Conservation (phyloP, 108 stramenopile species). For the Pseudonitzschia delicatissima region DNA sequence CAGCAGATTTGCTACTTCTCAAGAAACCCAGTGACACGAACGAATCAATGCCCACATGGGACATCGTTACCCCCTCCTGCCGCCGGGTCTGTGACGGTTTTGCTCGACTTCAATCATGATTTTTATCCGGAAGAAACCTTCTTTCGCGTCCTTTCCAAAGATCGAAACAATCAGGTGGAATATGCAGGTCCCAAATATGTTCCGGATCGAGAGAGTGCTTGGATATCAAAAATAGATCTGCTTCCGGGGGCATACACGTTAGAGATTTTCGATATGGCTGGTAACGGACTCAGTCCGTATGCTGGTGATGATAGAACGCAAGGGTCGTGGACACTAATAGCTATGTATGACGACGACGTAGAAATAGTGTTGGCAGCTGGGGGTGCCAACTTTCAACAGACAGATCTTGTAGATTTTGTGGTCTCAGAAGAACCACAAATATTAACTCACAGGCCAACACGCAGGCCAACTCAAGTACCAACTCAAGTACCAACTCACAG, state of each 20-base stretch:
- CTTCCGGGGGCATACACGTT: neutral
- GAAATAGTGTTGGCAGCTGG: neutral
- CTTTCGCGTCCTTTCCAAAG: constrained; percentile 10
- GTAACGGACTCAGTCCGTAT: neutral
- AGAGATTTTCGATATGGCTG: neutral
- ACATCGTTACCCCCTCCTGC: neutral
- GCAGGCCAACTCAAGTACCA: neutral
- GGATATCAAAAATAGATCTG: neutral
- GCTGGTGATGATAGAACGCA: neutral
- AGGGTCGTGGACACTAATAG: neutral
- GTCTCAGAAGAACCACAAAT: neutral
- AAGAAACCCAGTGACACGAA: neutral
- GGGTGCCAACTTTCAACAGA: neutral
- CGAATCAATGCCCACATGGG: neutral
- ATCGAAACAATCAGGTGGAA: constrained; percentile 10
- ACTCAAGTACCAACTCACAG: neutral
- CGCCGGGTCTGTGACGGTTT: constrained; percentile 1
- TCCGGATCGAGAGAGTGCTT: constrained; percentile 1
- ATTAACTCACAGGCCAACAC: neutral
- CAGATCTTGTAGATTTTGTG: neutral
- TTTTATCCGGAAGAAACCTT: constrained; percentile 26
- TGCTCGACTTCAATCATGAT: constrained; percentile 19
- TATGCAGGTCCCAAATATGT: constrained; percentile 23
- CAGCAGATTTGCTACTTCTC: constrained; percentile 21
- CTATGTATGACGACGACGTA: neutral